Conservation (phyloP, 306 rosid genomes). For the Lupinus albus region DNA sequence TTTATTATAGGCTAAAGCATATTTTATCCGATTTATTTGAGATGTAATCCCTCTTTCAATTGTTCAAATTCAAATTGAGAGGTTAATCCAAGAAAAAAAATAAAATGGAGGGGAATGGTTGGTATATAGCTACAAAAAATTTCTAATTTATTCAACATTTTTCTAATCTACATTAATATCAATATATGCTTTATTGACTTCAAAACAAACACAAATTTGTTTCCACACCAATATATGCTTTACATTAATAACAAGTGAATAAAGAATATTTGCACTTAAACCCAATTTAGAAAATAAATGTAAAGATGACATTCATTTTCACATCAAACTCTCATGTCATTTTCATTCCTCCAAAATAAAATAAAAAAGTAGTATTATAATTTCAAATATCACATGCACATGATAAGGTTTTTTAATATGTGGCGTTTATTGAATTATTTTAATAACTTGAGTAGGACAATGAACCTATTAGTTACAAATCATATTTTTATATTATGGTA, state of each 20-base stretch:
- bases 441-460: not conserved
- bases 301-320: not conserved
- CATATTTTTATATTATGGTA: too few relatives aligned
- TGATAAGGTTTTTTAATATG: not conserved
- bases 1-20: not conserved
- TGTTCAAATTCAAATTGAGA: slow-evolving; percentile 13
- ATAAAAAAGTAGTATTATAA: not conserved
- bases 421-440: not conserved
- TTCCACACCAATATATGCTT: too few relatives aligned
- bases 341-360: not conserved
- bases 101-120: too few relatives aligned
- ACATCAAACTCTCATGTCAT: not conserved
- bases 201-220: not conserved
- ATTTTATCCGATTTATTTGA: not conserved
- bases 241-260: too few relatives aligned
- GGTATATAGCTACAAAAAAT: too few relatives aligned
- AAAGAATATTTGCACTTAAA: not conserved
- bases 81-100: too few relatives aligned
- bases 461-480: not conserved
- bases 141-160: not conserved
- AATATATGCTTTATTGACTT: slow-evolving; percentile 4
- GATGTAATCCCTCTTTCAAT: not conserved
- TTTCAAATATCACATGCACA: not conserved
- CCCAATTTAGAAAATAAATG: not conserved
- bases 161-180: not conserved